Evolutionary conservation across 148 eudicot species (phyloP).

Genomic region (Pharnaceum exiguum): DNA sequence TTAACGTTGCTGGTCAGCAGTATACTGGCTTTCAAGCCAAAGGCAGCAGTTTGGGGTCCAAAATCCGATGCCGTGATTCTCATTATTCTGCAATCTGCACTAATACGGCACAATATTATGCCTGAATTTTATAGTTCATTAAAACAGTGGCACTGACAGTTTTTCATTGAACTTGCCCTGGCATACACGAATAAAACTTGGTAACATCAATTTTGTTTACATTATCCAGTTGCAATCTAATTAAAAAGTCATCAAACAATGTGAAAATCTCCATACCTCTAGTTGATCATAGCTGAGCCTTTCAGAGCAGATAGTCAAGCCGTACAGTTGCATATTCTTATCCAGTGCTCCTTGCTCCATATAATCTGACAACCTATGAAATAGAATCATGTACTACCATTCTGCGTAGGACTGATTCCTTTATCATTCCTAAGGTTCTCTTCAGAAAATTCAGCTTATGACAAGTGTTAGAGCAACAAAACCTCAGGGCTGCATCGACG

Average conservation of each 20-base stretch:
- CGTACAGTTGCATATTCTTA: not conserved
- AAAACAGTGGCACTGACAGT: not conserved
- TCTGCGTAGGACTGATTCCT: constrained; percentile 14
- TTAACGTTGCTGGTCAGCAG: not conserved
- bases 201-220: not conserved
- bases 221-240: not conserved
- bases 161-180: not conserved
- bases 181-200: not conserved
- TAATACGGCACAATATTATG: not conserved
- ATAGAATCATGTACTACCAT: constrained; percentile 14
- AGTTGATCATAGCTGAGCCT: constrained; percentile 18
- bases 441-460: constrained; percentile 8
- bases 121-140: not conserved
- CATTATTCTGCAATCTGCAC: constrained; percentile 6
- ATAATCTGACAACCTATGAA: constrained; percentile 15
- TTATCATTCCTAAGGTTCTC: constrained; percentile 2
- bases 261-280: constrained; percentile 19
- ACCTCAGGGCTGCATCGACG: not conserved
- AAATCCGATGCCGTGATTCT: constrained; percentile 1
- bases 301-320: constrained; percentile 11
- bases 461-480: constrained; percentile 5
- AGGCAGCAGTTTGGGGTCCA: constrained; percentile 2
- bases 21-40: constrained; percentile 4
- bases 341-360: not conserved
- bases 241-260: not conserved